Conservation (phyloP, 1,284 basidiomycete genomes). For the Vanrija humicola region DNA sequence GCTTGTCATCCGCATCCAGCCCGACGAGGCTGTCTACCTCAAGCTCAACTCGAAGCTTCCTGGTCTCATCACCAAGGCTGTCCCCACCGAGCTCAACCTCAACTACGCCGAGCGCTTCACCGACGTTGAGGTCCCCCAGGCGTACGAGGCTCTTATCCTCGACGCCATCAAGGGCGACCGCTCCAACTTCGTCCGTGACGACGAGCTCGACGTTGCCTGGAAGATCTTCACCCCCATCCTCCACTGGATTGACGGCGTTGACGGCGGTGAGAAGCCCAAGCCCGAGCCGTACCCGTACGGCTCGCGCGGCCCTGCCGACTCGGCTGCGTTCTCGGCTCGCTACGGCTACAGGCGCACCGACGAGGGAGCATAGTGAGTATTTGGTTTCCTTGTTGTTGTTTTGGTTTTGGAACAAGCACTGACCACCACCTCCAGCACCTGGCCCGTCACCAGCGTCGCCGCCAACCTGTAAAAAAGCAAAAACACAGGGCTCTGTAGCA, state of each 20-base stretch:
- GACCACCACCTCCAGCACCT: conserved; percentile 36
- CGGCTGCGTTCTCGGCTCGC: conserved; percentile 69
- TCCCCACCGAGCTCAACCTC: conserved; percentile 93
- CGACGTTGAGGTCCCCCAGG: conserved; percentile 84
- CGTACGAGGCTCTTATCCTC: conserved; percentile 86
- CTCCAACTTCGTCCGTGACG: conserved; percentile 78
- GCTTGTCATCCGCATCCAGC: conserved; percentile 91
- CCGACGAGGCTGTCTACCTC: conserved; percentile 88
- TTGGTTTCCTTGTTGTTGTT: conserved; percentile 21
- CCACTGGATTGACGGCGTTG: conserved; percentile 67
- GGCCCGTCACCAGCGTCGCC: conserved; percentile 36
- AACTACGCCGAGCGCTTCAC: conserved; percentile 92
- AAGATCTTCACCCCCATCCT: conserved; percentile 95
- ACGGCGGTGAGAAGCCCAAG: conserved; percentile 49
- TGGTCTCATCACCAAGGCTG: conserved; percentile 78
- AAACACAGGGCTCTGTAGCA: not conserved
- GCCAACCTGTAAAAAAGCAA: conserved; percentile 32
- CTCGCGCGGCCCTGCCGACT: conserved; percentile 80
- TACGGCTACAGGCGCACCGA: conserved; percentile 72
- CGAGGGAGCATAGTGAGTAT: conserved; percentile 62
- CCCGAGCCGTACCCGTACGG: conserved; percentile 83
- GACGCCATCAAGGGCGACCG: conserved; percentile 70
- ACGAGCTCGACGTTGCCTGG: conserved; percentile 93
- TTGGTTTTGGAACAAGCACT: conserved; percentile 27
- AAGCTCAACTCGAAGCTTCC: conserved; percentile 93